phyloP scores from a whole-genome alignment of 2,329 filamentous ascomycete genomes.

The Claviceps monticola region DNA sequence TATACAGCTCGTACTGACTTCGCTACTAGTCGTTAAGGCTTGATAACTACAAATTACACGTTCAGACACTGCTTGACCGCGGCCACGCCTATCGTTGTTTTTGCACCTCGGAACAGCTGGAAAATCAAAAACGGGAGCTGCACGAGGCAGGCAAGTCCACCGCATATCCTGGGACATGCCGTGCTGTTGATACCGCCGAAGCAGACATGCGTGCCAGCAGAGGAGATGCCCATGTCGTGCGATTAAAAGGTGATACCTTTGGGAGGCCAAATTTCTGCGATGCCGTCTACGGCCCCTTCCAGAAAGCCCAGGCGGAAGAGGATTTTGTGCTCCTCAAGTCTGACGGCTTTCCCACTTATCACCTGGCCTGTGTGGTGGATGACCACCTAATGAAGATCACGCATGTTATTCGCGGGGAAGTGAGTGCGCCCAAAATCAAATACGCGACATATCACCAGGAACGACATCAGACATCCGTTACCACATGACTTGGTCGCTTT shows the following conservation, averaged over 20 bases:
- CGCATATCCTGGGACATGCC: constrained; percentile 53
- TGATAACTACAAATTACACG: constrained; percentile 56
- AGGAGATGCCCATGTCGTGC: constrained; percentile 62
- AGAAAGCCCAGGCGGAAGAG: constrained; percentile 44
- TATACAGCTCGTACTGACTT: neutral
- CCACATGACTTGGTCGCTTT: no score
- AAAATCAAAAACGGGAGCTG: constrained; percentile 48
- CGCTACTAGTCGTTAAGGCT: constrained; percentile 59
- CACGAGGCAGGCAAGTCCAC: constrained; percentile 35
- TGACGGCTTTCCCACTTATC: constrained; percentile 89
- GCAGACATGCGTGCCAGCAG: constrained; percentile 54
- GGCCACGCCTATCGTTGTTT: constrained; percentile 88
- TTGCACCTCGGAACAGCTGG: constrained; percentile 60
- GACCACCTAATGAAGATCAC: constrained; percentile 93
- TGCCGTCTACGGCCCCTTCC: constrained; percentile 60
- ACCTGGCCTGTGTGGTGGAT: constrained; percentile 93
- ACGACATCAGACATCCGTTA: neutral
- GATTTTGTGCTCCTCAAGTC: constrained; percentile 86
- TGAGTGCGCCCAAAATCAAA: constrained; percentile 21
- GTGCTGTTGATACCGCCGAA: constrained; percentile 49
- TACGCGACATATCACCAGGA: neutral
- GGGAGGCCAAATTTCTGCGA: constrained; percentile 56
- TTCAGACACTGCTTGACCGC: constrained; percentile 50
- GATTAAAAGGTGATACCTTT: constrained; percentile 48
- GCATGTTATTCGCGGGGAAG: constrained; percentile 80